Evolutionary conservation across 2,329 filamentous ascomycete species (phyloP), one percentile per base, ranked within the genome.

Genomic region (Chalaropsis ovoidea): DNA sequence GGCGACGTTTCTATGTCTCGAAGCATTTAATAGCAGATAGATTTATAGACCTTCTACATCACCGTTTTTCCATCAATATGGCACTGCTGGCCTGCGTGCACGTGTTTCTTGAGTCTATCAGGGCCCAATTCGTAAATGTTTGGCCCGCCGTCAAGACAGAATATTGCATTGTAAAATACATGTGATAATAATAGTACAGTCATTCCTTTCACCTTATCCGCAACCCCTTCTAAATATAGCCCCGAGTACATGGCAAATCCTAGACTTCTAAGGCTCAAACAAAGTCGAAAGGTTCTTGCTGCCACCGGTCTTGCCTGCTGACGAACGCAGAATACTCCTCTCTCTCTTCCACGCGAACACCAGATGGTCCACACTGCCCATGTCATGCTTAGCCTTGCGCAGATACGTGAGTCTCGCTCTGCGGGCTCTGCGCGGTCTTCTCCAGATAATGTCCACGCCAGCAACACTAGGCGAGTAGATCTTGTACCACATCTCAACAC

Each of bases 401-500:
- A 99, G 88, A 76, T 93, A 97, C 72, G 89, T 95, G 75, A 99
- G 80, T 70, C 90, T 82, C 31, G 92, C 93, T 72, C 94, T 84
- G 74, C 92, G 86, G 70, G 90, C 90, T 75, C 90, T 84, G 86
- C 91, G 94, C 73, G 84, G 82, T 69, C 85, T 82, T 71, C 93
- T 81, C 83, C 95, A 90, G 75, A 97, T 89, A 71, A 99, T 87
- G 77, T 99, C 93, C 72, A 99, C 90, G 69, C 89, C 90, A 74
- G 88, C 85, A 41, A 97, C 87, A 73, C 89, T 88, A 68, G 93
- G 93, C 73, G 85, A 89, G 80, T 94, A 97, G 67, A 97, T 81
- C 81, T 99, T 99, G 77, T 89, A 91, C 86, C 90, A 96, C 90
- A 96, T 94, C 82, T 99, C 94, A 68, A 96, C 90, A 68, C 90